Base-by-base conservation (phyloP, 805 yeast species). In the Saccharomyces kudriavzevii region DNA sequence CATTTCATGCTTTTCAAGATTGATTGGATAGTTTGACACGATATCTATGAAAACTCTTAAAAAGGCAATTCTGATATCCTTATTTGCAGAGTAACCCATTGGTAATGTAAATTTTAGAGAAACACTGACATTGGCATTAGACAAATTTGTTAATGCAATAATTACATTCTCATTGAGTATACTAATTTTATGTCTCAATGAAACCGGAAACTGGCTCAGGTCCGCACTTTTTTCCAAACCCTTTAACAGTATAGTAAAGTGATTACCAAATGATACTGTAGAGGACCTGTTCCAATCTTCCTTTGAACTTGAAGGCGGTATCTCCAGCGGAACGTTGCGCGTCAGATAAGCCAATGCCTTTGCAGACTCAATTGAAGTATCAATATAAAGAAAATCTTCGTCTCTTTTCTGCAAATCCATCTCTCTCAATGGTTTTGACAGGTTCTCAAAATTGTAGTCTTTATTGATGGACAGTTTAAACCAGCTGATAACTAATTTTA, bases 71-170 rank as follows among this genome's bases (percentile, higher is more conserved):
- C 92, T 73, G 28, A 87, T 82, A 52, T 81, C 76, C 9, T 71
- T 66, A 63, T 85, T 84, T 24, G 77, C 76, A 61, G 87, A 87
- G 62, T 82, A 86, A 0, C 94, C 91, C 60, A 88, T 75, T 0
- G 94, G 89, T 17, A 88, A 68, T 2, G 89, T 89, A 66, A 79
- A 81, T 50, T 81, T 80, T 60, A 89, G 71, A 4, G 96, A 95
- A 26, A 86, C 82, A 52, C 84, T 88, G 8, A 84, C 81, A 61
- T 88, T 89, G 8, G 87, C 77, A 59, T 79, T 82, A 47, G 89
- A 71, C 47, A 89, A 67, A 57, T 85, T 85, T 2, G 88, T 81
- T 49, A 88, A 72, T n/a, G 86, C 81, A 27, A 74, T 70, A 49
- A 87, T 79, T 13, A 83, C 79, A 65, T 82, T 81, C 10, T 83